Percentiles rank a stretch among this genome's conserved stretches.
Evolutionary conservation across 2,329 filamentous ascomycete species (phyloP).

Genomic region (Penicillium olsonii): DNA sequence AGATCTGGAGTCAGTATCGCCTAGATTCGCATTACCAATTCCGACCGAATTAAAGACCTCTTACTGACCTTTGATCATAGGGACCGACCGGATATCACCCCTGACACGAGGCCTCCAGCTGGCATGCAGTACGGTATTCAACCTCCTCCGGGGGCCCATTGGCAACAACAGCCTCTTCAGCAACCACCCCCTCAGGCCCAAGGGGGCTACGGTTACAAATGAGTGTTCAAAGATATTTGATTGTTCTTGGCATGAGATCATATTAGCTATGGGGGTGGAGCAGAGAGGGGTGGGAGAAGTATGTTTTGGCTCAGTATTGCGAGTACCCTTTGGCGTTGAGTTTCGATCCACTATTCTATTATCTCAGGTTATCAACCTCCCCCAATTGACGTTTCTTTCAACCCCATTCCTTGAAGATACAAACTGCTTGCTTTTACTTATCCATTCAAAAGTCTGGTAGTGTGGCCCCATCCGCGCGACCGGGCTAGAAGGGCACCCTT

Average conservation of each 20-base stretch:
- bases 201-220: constrained; percentile 14
- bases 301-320: not conserved
- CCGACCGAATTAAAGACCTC: not conserved
- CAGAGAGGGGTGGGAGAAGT: not conserved
- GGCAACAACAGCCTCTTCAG: constrained; percentile 13
- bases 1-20: constrained; percentile 34
- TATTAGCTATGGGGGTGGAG: not conserved
- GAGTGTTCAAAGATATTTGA: not conserved
- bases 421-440: too few relatives aligned
- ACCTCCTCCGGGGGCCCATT: constrained; percentile 27
- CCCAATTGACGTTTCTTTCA: too few relatives aligned
- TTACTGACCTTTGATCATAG: constrained; percentile 20
- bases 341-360: not conserved
- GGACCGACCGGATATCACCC: constrained; percentile 41
- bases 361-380: not conserved
- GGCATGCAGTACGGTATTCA: constrained; percentile 29
- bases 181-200: constrained; percentile 22
- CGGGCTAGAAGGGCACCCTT: too few relatives aligned
- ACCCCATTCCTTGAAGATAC: too few relatives aligned
- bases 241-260: not conserved
- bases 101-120: constrained; percentile 36
- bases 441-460: too few relatives aligned
- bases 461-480: too few relatives aligned
- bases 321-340: constrained; percentile 3
- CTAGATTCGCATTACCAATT: not conserved